Percentiles rank a stretch among this genome's conserved stretches.
phyloP scores from a whole-genome alignment of 2,329 filamentous ascomycete species.

The Hypoxylon sp. region DNA sequence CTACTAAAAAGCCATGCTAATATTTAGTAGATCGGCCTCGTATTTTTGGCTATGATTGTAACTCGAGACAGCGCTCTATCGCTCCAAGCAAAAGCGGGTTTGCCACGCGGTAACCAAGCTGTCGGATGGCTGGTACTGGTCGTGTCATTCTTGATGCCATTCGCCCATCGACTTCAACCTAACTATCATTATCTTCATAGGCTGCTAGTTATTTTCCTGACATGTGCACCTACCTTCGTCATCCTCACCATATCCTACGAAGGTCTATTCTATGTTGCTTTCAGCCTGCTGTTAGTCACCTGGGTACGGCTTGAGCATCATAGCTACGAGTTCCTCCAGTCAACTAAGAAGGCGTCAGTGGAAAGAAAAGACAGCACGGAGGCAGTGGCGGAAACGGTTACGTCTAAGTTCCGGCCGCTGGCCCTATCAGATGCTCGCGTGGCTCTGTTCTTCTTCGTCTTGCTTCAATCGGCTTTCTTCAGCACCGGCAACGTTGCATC shows the following conservation, averaged over 20 bases:
- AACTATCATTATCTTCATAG: slow-evolving; percentile 93
- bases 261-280: slow-evolving; percentile 93
- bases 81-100: slow-evolving; percentile 84
- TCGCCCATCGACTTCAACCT: slow-evolving; percentile 83
- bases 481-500: slow-evolving; percentile 97
- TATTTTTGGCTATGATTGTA: slow-evolving; percentile 85
- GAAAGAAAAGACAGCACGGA: slow-evolving; percentile 43
- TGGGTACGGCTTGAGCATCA: slow-evolving; percentile 95
- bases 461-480: slow-evolving; percentile 97
- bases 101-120: slow-evolving; percentile 89
- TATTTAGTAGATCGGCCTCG: slow-evolving; percentile 74
- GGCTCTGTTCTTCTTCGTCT: slow-evolving; percentile 93
- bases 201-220: slow-evolving; percentile 88
- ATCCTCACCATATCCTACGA: slow-evolving; percentile 98
- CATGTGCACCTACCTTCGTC: slow-evolving; percentile 93
- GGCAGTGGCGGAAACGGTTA: slow-evolving; percentile 34
- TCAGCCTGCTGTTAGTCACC: slow-evolving; percentile 83
- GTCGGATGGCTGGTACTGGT: slow-evolving; percentile 86
- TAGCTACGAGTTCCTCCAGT: slow-evolving; percentile 67
- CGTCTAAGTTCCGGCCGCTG: slow-evolving; percentile 72
- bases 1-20: slow-evolving; percentile 32
- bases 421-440: slow-evolving; percentile 88
- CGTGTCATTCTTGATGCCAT: slow-evolving; percentile 83
- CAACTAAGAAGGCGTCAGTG: slow-evolving; percentile 42
- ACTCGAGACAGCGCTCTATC: slow-evolving; percentile 89